phyloP scores from a whole-genome alignment of 257 asterid species.

The Prunella vulgaris region DNA sequence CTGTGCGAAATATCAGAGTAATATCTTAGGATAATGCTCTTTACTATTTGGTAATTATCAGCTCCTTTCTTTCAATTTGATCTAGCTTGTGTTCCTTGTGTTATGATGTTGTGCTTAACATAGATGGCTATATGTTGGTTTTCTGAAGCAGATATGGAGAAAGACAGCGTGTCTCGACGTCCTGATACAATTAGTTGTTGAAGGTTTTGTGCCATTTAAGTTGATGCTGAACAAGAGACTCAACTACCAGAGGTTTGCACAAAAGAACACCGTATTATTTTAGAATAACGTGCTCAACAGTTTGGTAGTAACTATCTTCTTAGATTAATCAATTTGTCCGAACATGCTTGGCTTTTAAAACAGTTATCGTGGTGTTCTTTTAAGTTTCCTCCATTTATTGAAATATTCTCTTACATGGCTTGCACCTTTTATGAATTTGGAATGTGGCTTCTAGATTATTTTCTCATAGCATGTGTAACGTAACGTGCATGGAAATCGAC shows the following conservation, averaged over 20 bases:
- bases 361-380: neutral
- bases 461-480: neutral
- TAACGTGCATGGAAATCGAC: neutral
- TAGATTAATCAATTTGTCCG: neutral
- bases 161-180: constrained; percentile 3
- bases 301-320: neutral
- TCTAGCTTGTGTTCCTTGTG: neutral
- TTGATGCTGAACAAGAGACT: neutral
- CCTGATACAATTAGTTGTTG: neutral
- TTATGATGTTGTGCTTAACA: neutral
- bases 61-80: neutral
- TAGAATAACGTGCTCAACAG: neutral
- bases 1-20: neutral
- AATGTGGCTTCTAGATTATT: neutral
- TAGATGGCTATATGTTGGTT: neutral
- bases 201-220: constrained; percentile 3
- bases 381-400: neutral
- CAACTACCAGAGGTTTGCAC: neutral
- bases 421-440: neutral
- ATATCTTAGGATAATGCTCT: neutral
- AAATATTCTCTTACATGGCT: neutral
- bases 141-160: neutral
- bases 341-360: neutral
- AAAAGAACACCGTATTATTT: neutral
- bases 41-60: neutral